Conservation (phyloP, 176 grass and related monocot species). For the Saccharum officinarum region DNA sequence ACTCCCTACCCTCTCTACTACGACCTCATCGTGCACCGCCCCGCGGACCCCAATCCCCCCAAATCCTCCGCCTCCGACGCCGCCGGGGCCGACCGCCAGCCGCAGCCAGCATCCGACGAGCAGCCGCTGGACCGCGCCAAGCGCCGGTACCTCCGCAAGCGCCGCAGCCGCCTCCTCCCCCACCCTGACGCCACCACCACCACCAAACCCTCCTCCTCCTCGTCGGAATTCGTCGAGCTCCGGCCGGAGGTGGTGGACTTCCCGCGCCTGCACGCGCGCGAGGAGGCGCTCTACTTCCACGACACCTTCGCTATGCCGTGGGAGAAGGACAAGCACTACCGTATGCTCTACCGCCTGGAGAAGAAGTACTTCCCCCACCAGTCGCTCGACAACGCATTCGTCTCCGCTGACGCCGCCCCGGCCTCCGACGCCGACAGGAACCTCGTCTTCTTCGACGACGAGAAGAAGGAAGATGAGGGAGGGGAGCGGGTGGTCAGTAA, state of each 20-base stretch:
- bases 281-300: slow-evolving; percentile 96
- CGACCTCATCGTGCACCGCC: slow-evolving; percentile 76
- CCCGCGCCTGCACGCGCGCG: slow-evolving; percentile 84
- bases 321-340: slow-evolving; percentile 99
- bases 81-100: neutral
- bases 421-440: slow-evolving; percentile 54
- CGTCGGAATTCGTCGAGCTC: slow-evolving; percentile 66
- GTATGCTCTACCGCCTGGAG: slow-evolving; percentile 94
- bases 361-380: slow-evolving; percentile 97
- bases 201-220: slow-evolving; percentile 33
- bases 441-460: slow-evolving; percentile 87
- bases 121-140: slow-evolving; percentile 56
- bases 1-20: slow-evolving; percentile 91
- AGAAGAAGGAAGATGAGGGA: neutral
- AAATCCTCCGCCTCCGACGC: slow-evolving; percentile 13
- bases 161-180: slow-evolving; percentile 39
- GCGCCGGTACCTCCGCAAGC: slow-evolving; percentile 52
- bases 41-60: slow-evolving; percentile 39
- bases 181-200: slow-evolving; percentile 41
- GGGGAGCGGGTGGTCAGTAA: neutral
- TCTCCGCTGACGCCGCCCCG: slow-evolving; percentile 40
- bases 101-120: neutral
- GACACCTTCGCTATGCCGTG: slow-evolving; percentile 90
- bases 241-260: slow-evolving; percentile 87
- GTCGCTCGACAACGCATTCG: slow-evolving; percentile 90